phyloP scores from a whole-genome alignment of 176 grass and related monocot species.

The Aegilops speltoides region DNA sequence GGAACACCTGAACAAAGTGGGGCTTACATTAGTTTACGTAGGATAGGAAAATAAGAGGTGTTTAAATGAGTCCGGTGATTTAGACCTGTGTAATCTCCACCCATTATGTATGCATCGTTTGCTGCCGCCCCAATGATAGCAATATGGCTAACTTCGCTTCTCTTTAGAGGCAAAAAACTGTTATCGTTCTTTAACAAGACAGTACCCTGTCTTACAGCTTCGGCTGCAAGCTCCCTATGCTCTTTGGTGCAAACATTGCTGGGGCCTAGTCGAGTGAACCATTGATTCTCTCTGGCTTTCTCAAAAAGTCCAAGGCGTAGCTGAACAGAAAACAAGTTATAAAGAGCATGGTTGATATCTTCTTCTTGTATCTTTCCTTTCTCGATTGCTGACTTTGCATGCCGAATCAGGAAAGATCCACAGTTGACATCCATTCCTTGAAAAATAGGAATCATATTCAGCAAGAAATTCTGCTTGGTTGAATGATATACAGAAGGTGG shows the following conservation, averaged over 20 bases:
- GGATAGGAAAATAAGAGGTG: neutral
- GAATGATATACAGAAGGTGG: neutral
- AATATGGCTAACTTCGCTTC: constrained; percentile 43
- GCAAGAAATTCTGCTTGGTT: neutral
- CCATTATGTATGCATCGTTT: constrained; percentile 58
- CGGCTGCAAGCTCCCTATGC: constrained; percentile 78
- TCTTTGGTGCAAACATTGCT: constrained; percentile 60
- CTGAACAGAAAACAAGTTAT: constrained; percentile 93
- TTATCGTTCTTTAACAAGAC: constrained; percentile 88
- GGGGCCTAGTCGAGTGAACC: constrained; percentile 52
- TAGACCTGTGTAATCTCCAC: constrained; percentile 82
- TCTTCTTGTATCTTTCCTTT: constrained; percentile 77
- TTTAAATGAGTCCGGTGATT: constrained; percentile 8
- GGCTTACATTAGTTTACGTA: constrained; percentile 12
- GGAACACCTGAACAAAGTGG: constrained; percentile 52
- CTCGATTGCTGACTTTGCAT: constrained; percentile 66
- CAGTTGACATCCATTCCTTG: constrained; percentile 99
- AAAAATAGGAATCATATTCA: constrained; percentile 15
- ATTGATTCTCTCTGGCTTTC: constrained; percentile 33
- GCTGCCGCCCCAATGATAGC: constrained; percentile 72
- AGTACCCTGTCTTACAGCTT: constrained; percentile 74
- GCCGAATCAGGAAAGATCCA: constrained; percentile 69
- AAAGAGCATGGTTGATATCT: constrained; percentile 70
- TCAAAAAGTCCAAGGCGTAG: constrained; percentile 79
- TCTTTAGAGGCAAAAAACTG: constrained; percentile 68